phyloP scores from a whole-genome alignment of 345 rosid genomes.

The Aethionema arabicum region DNA sequence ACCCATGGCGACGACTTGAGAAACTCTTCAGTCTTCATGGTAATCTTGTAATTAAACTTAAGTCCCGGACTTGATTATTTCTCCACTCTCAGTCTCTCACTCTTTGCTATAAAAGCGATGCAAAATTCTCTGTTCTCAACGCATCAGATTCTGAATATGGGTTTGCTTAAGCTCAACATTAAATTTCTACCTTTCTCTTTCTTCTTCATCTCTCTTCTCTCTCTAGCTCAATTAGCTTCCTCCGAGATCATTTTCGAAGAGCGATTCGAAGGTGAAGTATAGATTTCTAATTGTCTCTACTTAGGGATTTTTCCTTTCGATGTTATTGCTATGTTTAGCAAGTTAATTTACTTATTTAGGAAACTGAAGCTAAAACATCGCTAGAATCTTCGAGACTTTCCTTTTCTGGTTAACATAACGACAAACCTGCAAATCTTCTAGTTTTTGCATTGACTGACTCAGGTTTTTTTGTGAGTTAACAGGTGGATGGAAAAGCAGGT shows the following conservation, averaged over 20 bases:
- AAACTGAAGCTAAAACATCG: conserved; percentile 22
- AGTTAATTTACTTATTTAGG: conserved; percentile 4
- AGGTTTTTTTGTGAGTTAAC: conserved; percentile 4
- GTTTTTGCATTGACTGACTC: not conserved
- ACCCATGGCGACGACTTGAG: conserved; percentile 29
- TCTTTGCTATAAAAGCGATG: conserved; percentile 15
- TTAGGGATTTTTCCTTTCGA: not conserved
- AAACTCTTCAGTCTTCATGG: conserved; percentile 2
- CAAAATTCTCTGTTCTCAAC: conserved; percentile 1
- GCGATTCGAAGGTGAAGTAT: conserved; percentile 50
- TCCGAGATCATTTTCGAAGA: conserved; percentile 56
- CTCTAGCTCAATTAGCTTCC: conserved; percentile 35
- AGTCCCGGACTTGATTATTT: conserved; percentile 21
- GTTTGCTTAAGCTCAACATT: conserved; percentile 4
- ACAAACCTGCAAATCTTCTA: not conserved
- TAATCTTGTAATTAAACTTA: conserved; percentile 19
- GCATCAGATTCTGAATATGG: conserved; percentile 26
- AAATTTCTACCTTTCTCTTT: conserved; percentile 5
- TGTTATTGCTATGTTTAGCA: not conserved
- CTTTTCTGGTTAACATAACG: conserved; percentile 17
- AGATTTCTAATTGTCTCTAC: not conserved
- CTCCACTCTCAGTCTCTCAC: not conserved
- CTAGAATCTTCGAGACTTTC: conserved; percentile 18
- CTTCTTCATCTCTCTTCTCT: conserved; percentile 27
- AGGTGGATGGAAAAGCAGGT: conserved; percentile 94